Base-by-base conservation (phyloP, 2,329 filamentous ascomycete genomes). In the Pseudogymnoascus sp. region DNA sequence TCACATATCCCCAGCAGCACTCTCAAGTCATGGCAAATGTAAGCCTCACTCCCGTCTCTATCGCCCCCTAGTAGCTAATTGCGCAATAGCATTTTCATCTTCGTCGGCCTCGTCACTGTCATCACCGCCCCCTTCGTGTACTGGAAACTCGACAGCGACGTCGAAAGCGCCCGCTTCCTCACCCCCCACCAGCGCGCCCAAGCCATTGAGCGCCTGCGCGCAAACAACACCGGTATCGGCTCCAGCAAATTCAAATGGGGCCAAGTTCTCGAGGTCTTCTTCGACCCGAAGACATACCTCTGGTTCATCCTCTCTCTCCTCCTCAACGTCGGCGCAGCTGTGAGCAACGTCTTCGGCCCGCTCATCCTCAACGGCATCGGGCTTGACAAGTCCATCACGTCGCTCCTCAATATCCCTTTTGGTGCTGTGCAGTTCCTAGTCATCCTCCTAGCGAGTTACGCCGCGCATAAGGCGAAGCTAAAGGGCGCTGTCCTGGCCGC, bases 211-310 rank as follows among this genome's bases (percentile, higher is more conserved):
- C 81, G 90, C 0, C 83, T 93, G 5, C 80, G 89, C 0, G 79
- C 85, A 18, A 93, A 93, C 69, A 85, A 91, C 71, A 90, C 90
- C 65, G 90, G 90, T 0, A 86, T 89, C 14, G 87, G 86, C 1
- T 88, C 85, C 66, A 85, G 86, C 67, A 81, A 88, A 66, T 89
- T 87, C 74, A 88, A 88, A 67, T 78, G 81, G 76, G 80, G 82
- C 21, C 90, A 93, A 67, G 77, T 88, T 1, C 78, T 82, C n/a
- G 80, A 84, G 65, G 73, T 76, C 0, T 68, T 77, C 2, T 63
- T 78, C 0, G 81, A 83, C 62, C 75, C 77, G 14, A 83, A 83
- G 72, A 81, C 78, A 0, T 83, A 83, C 69, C 77, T 89, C 5
- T 89, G 84, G 77, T 76, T 87, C 60, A 79, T 72, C 29, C 83